Percentiles rank a stretch among this genome's conserved stretches.
Evolutionary conservation across 768 basidiomycete species (phyloP).

Genomic region (Cyclocybe cylindracea): DNA sequence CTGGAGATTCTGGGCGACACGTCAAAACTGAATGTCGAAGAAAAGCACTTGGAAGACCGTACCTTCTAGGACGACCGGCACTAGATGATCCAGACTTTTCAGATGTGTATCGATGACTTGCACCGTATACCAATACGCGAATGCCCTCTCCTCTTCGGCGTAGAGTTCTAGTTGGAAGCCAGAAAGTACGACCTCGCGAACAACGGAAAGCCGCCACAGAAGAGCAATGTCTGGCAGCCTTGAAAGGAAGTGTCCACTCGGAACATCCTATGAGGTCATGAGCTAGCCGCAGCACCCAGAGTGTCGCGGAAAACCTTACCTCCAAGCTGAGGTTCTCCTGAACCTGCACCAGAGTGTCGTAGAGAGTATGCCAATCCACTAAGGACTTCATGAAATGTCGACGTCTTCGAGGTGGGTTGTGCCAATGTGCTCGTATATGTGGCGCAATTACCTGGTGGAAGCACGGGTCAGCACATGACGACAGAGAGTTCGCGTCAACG

Average conservation of each 20-base stretch:
- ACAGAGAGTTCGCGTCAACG: constrained; percentile 9
- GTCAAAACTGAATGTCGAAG: not conserved
- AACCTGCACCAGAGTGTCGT: constrained; percentile 44
- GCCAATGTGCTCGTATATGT: constrained; percentile 63
- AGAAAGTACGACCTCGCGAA: constrained; percentile 70
- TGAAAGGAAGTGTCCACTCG: constrained; percentile 33
- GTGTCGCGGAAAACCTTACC: constrained; percentile 17
- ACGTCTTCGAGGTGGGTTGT: constrained; percentile 67
- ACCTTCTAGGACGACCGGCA: constrained; percentile 41
- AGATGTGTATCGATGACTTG: constrained; percentile 61
- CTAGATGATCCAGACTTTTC: constrained; percentile 49
- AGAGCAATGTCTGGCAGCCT: constrained; percentile 51
- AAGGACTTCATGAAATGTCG: constrained; percentile 64
- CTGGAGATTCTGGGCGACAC: constrained; percentile 31
- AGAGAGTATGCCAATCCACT: constrained; percentile 66
- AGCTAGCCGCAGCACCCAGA: not conserved
- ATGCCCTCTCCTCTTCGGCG: constrained; percentile 61
- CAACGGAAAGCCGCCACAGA: constrained; percentile 57
- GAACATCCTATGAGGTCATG: constrained; percentile 25
- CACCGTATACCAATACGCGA: constrained; percentile 76
- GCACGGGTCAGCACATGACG: not conserved
- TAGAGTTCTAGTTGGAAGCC: constrained; percentile 82
- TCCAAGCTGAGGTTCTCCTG: constrained; percentile 26
- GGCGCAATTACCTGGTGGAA: constrained; percentile 52
- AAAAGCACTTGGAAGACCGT: constrained; percentile 2